phyloP scores from a whole-genome alignment of 2,329 filamentous ascomycete genomes.

The Diaporthe sp. region DNA sequence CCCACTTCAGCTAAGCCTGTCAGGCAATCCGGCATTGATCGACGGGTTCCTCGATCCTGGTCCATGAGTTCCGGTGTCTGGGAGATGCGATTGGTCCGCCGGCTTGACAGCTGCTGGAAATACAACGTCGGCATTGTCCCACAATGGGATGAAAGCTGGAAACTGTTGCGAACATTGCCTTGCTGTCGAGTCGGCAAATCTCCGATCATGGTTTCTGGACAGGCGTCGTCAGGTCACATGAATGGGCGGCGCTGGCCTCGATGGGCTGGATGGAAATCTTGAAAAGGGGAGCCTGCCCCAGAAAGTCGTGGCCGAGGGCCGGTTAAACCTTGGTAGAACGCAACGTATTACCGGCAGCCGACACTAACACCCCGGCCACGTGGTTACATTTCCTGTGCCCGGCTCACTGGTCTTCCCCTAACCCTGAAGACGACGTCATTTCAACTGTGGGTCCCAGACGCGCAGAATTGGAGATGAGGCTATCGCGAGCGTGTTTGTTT shows the following conservation, averaged over 20 bases:
- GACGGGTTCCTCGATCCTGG: slow-evolving; percentile 11
- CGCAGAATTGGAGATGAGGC: neutral
- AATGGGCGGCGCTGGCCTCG: neutral
- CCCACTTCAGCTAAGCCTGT: neutral
- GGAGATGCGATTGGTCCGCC: slow-evolving; percentile 15
- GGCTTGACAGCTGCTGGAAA: slow-evolving; percentile 18
- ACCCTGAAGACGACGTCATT: neutral
- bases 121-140: slow-evolving; percentile 5
- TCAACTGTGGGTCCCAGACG: too few species aligned
- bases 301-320: neutral
- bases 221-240: neutral
- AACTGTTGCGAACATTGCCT: slow-evolving; percentile 1
- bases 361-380: slow-evolving; percentile 3
- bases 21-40: slow-evolving; percentile 9
- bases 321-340: neutral
- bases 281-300: neutral
- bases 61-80: neutral
- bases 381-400: neutral
- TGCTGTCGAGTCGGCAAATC: slow-evolving; percentile 1
- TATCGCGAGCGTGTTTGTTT: neutral
- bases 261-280: neutral
- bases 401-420: neutral
- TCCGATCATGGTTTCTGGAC: neutral
- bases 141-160: slow-evolving; percentile 25
- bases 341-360: neutral